Conservation (phyloP, 1,139 yeast species). For the Hemisphaericaspora lyxosophila region DNA sequence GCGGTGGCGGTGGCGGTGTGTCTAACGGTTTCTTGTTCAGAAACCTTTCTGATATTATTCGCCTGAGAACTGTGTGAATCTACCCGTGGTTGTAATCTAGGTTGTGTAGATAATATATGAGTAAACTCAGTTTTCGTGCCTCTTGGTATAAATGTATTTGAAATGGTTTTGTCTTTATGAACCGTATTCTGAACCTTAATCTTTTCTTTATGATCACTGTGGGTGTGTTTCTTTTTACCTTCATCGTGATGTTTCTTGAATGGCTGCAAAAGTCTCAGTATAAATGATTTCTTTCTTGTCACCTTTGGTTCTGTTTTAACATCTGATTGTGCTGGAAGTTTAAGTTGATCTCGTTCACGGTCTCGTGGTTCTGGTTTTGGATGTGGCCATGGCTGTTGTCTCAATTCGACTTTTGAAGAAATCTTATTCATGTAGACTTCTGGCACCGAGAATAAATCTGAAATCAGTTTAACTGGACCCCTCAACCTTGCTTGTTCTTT, state of each 20-base stretch:
- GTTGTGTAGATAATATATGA: constrained; percentile 19
- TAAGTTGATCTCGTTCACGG: background rate
- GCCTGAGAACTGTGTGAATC: constrained; percentile 4
- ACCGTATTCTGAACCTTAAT: background rate
- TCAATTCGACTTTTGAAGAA: constrained; percentile 1
- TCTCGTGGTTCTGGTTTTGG: background rate
- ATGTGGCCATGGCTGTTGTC: background rate
- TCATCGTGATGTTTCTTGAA: constrained; percentile 2
- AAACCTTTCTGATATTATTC: background rate
- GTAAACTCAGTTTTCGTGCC: constrained; percentile 16
- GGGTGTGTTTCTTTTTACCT: background rate
- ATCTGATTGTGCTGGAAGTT: background rate
- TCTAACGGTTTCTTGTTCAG: background rate
- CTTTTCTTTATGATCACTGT: background rate
- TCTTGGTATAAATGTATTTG: constrained; percentile 12
- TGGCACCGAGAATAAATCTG: constrained; percentile 10
- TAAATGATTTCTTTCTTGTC: constrained; percentile 6
- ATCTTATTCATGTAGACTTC: constrained; percentile 4
- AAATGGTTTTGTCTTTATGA: constrained; percentile 4
- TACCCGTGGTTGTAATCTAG: constrained; percentile 12
- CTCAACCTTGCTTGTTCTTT: constrained; percentile 4
- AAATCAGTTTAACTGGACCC: constrained; percentile 2
- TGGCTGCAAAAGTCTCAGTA: constrained; percentile 3
- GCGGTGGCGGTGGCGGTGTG: background rate
- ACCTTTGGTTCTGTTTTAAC: background rate